Percentiles rank a stretch among this genome's conserved stretches.
phyloP scores from a whole-genome alignment of 306 rosid genomes.

The Cucumis cinereus region DNA sequence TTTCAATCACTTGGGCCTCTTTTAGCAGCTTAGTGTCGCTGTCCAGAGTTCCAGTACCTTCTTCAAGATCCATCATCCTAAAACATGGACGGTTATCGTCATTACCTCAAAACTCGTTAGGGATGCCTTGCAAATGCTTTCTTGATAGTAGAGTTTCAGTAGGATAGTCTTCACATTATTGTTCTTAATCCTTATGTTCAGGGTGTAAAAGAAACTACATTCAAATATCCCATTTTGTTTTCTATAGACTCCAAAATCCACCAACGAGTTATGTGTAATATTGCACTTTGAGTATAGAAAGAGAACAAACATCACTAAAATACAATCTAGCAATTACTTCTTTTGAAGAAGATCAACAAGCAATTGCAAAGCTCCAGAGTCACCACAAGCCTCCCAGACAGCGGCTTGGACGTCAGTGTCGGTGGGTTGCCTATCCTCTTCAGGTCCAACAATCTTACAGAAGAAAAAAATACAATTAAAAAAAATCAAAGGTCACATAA shows the following conservation, averaged over 20 bases:
- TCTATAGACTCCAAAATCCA: neutral
- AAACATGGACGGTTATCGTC: neutral
- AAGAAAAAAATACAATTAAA: slow-evolving; percentile 10
- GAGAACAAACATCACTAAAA: neutral
- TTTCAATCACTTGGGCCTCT: slow-evolving; percentile 26
- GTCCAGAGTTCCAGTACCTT: slow-evolving; percentile 54
- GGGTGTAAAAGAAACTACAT: neutral
- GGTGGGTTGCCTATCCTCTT: slow-evolving; percentile 47
- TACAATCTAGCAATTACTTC: slow-evolving; percentile 31
- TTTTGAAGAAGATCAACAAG: slow-evolving; percentile 84
- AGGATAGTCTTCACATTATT: neutral
- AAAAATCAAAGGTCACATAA: neutral
- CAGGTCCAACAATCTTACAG: slow-evolving; percentile 60
- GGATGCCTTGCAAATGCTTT: neutral
- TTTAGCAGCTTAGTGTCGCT: slow-evolving; percentile 45
- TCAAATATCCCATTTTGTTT: neutral
- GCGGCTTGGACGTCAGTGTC: slow-evolving; percentile 78
- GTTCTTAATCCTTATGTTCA: neutral
- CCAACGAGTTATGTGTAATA: neutral
- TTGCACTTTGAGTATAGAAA: neutral
- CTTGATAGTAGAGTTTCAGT: neutral
- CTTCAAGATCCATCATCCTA: slow-evolving; percentile 70
- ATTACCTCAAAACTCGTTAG: neutral
- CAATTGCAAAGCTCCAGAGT: slow-evolving; percentile 82
- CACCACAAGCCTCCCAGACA: slow-evolving; percentile 93